Conservation (phyloP, 768 basidiomycete species). For the Trametes maxima region DNA sequence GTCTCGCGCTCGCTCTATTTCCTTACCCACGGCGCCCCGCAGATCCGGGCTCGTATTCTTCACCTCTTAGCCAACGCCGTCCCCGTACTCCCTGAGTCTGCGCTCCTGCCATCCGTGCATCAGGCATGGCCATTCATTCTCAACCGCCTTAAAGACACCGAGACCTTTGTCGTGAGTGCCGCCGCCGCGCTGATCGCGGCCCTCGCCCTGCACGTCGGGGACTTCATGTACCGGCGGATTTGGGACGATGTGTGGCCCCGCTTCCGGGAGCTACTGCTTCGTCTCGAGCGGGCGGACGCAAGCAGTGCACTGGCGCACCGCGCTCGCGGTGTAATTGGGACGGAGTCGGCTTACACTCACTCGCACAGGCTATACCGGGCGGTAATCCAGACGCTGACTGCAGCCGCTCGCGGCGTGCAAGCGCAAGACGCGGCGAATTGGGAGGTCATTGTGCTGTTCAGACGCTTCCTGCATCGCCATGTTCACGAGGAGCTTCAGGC, state of each 20-base stretch:
- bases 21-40: constrained; percentile 85
- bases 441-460: constrained; percentile 76
- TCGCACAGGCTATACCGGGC: constrained; percentile 83
- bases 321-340: constrained; percentile 51
- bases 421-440: constrained; percentile 73
- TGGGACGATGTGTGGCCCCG: constrained; percentile 96
- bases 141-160: constrained; percentile 73
- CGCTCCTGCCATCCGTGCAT: constrained; percentile 84
- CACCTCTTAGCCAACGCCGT: constrained; percentile 72
- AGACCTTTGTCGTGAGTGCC: constrained; percentile 79
- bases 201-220: constrained; percentile 70
- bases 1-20: constrained; percentile 87
- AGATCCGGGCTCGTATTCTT: constrained; percentile 84
- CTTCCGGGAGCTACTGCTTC: constrained; percentile 61
- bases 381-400: constrained; percentile 71
- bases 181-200: constrained; percentile 75
- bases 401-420: constrained; percentile 65
- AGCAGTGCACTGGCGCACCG: constrained; percentile 67
- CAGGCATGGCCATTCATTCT: constrained; percentile 94
- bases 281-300: constrained; percentile 64
- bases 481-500: constrained; percentile 76
- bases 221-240: constrained; percentile 82
- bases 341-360: constrained; percentile 75
- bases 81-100: constrained; percentile 68
- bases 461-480: constrained; percentile 71